These are phyloP conservation scores for Epichloe aotearoae DNA, from an alignment of 2,329 filamentous ascomycete genomes.

Conservation along the genomic window DNA sequence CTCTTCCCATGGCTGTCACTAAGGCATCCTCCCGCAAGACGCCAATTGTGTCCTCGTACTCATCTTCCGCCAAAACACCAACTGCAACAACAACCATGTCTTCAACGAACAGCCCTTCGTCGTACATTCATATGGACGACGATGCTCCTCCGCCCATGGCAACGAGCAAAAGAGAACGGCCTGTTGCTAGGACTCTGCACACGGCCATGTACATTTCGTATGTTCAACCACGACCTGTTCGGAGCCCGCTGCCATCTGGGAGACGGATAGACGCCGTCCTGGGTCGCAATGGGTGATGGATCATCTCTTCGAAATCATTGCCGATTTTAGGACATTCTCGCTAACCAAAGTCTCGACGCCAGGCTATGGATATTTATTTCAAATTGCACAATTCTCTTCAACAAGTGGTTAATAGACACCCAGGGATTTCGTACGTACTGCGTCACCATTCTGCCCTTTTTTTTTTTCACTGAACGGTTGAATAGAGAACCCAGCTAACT, in stretches of 20 bases:
- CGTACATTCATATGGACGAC: conserved; percentile 10
- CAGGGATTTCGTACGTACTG: conserved; percentile 13
- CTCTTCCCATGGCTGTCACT: neutral
- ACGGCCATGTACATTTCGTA: conserved; percentile 22
- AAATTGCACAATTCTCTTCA: conserved; percentile 78
- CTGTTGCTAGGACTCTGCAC: conserved; percentile 14
- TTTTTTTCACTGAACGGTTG: neutral
- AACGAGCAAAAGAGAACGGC: conserved; percentile 2
- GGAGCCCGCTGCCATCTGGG: neutral
- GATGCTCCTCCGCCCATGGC: conserved; percentile 11
- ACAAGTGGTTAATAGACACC: conserved; percentile 70
- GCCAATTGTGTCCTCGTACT: neutral
- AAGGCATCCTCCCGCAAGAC: neutral
- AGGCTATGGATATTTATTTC: conserved; percentile 74
- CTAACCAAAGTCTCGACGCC: neutral
- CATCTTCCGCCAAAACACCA: conserved; percentile 1
- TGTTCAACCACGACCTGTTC: conserved; percentile 1
- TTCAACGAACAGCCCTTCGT: neutral
- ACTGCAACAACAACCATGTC: neutral
- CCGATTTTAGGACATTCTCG: neutral
- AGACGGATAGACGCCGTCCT: neutral
- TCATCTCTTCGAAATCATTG: neutral
- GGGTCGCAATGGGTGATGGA: neutral
- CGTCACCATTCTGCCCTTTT: neutral
- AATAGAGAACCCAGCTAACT: neutral